Conservation (phyloP, 345 rosid species). For the Murraya paniculata region DNA sequence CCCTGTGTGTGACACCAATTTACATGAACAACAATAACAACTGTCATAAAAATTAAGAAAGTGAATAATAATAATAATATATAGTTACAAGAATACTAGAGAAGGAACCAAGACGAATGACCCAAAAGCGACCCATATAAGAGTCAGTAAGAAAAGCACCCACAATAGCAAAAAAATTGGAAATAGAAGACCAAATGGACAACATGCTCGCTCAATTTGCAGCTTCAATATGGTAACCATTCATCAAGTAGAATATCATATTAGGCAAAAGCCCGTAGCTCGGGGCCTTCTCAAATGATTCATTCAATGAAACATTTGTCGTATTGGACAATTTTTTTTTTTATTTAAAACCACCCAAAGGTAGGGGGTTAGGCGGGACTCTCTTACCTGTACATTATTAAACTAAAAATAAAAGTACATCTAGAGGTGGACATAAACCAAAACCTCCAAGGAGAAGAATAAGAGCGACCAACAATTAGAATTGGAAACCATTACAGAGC, state of each 20-base stretch:
- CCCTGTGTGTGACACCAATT: constrained; percentile 18
- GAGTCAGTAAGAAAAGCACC: constrained; percentile 37
- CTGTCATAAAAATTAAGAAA: no score
- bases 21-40: no score
- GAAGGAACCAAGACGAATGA: constrained; percentile 7
- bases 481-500: no score
- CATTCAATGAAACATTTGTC: background rate
- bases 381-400: no score
- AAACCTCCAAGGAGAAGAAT: no score
- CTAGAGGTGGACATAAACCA: no score
- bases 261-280: constrained; percentile 12
- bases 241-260: constrained; percentile 32
- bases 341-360: no score
- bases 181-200: constrained; percentile 17
- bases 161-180: constrained; percentile 21
- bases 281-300: constrained; percentile 9
- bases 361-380: no score
- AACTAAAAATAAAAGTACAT: no score
- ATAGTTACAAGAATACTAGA: constrained; percentile 23
- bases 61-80: no score
- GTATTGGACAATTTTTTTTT: no score
- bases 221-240: constrained; percentile 18
- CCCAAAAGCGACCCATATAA: constrained; percentile 22
- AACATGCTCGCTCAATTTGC: constrained; percentile 10
- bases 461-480: no score